These are phyloP conservation scores for Psilocybe tampanensis DNA, from an alignment of 768 basidiomycete genomes.

Conservation along the genomic window DNA sequence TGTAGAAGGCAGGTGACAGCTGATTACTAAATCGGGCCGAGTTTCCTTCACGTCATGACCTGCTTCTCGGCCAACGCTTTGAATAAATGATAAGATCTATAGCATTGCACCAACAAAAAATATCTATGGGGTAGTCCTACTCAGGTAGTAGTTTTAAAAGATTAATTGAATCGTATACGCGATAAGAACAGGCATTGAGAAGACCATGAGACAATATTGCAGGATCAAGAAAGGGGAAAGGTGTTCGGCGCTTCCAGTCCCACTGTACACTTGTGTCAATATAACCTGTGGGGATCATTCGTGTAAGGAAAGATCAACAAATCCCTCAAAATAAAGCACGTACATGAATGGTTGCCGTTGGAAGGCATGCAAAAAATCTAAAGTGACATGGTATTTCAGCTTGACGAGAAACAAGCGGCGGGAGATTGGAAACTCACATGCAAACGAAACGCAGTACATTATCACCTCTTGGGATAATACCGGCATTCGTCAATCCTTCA, in stretches of 20 bases:
- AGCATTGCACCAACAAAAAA: too few species aligned
- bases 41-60: too few species aligned
- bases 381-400: too few species aligned
- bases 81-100: too few species aligned
- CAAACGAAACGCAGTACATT: constrained; percentile 67
- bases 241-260: constrained; percentile 64
- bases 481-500: constrained; percentile 45
- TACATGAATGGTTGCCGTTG: constrained; percentile 63
- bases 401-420: too few species aligned
- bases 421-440: constrained; percentile 54
- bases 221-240: constrained; percentile 65
- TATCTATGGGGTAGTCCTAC: too few species aligned
- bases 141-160: constrained; percentile 37
- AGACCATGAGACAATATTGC: constrained; percentile 55
- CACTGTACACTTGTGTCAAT: constrained; percentile 68
- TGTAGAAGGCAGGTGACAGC: constrained; percentile 6
- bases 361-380: constrained; percentile 63
- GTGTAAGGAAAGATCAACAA: too few species aligned
- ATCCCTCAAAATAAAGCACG: too few species aligned
- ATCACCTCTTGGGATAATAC: constrained; percentile 51
- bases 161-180: constrained; percentile 46
- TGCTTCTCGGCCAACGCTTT: too few species aligned
- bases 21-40: too few species aligned
- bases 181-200: constrained; percentile 51
- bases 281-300: too few species aligned